These are phyloP conservation scores for Kodamaea arcana DNA, from an alignment of 1,139 yeast species.

Conservation along the genomic window DNA sequence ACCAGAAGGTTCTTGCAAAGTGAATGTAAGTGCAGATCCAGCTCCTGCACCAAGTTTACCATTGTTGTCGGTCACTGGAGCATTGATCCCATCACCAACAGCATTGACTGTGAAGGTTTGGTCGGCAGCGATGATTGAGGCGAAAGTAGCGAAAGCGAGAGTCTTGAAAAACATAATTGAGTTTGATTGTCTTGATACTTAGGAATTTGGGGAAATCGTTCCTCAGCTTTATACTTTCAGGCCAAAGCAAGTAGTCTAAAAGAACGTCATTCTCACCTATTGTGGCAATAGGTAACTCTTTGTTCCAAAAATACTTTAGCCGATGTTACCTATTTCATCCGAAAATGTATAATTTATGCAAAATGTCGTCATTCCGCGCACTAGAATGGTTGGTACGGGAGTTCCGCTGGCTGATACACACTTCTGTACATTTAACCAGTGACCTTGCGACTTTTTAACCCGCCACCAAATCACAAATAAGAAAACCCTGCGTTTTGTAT, in stretches of 20 bases:
- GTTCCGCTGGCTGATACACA: no score
- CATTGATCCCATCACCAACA: constrained; percentile 20
- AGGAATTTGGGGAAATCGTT: neutral
- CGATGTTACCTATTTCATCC: neutral
- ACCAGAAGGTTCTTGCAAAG: constrained; percentile 31
- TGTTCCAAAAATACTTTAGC: neutral
- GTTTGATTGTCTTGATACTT: no score
- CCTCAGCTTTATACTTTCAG: neutral
- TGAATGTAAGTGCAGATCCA: constrained; percentile 18
- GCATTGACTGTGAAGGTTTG: constrained; percentile 26
- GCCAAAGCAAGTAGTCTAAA: neutral
- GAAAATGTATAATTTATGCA: no score
- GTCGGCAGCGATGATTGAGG: constrained; percentile 22
- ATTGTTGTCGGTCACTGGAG: constrained; percentile 18
- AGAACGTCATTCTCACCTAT: neutral
- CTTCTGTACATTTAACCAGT: no score
- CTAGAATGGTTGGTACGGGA: no score
- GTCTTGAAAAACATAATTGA: constrained; percentile 18
- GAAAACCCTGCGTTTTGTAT: no score
- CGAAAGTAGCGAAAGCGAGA: constrained; percentile 21
- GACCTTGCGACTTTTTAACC: no score
- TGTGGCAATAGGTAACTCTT: neutral
- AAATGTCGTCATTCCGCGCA: no score
- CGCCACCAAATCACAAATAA: no score
- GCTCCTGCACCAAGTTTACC: constrained; percentile 17